These are phyloP conservation scores for Hypoxylon sp. DNA, from an alignment of 2,329 filamentous ascomycete species.

Conservation along the genomic window DNA sequence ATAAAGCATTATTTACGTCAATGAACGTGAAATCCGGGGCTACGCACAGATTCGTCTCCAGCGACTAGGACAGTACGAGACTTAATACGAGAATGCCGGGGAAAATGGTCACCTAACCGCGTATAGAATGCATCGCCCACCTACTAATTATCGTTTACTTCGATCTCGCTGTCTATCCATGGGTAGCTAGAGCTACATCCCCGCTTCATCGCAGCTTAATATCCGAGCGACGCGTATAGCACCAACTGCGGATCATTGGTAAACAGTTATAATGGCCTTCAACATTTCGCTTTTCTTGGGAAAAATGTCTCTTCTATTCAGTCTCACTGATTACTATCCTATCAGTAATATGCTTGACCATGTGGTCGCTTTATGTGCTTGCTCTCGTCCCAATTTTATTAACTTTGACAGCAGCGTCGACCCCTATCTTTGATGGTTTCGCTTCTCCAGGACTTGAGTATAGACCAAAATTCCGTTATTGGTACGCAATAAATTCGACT, in stretches of 20 bases:
- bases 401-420: background rate
- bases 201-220: background rate
- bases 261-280: background rate
- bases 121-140: background rate
- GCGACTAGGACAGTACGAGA: background rate
- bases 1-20: background rate
- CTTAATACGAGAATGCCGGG: background rate
- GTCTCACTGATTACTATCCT: background rate
- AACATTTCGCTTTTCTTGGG: background rate
- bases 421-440: background rate
- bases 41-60: background rate
- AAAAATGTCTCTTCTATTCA: background rate
- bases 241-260: background rate
- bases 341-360: background rate
- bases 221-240: background rate
- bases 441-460: conserved; percentile 1
- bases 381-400: background rate
- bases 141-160: background rate
- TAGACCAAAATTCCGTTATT: conserved; percentile 2
- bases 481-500: background rate
- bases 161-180: background rate
- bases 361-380: background rate
- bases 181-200: background rate
- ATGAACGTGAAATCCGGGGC: background rate
- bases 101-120: background rate